Percentiles rank a stretch among this genome's conserved stretches.
These are phyloP conservation scores for Hypsizygus marmoreus DNA, from an alignment of 768 basidiomycete genomes.

Conservation along the genomic window DNA sequence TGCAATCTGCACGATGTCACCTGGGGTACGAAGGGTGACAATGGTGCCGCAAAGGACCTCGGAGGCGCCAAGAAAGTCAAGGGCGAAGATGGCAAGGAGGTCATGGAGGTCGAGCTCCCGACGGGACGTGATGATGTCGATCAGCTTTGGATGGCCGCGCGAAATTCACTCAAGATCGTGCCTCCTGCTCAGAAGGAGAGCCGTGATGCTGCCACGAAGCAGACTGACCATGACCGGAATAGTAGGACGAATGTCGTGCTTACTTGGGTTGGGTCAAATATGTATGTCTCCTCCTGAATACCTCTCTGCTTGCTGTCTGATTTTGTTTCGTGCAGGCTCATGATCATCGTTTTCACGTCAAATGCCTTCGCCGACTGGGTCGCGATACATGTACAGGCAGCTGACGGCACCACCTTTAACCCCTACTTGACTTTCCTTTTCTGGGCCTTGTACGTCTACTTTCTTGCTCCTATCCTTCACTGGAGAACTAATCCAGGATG, in stretches of 20 bases:
- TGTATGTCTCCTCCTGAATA: constrained; percentile 46
- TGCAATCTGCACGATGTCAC: constrained; percentile 90
- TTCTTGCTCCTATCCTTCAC: neutral
- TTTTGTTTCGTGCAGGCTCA: constrained; percentile 40
- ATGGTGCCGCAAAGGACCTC: constrained; percentile 83
- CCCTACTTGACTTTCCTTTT: constrained; percentile 89
- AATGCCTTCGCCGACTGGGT: constrained; percentile 78
- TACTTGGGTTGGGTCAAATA: constrained; percentile 83
- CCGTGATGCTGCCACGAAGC: constrained; percentile 85
- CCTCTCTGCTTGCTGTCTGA: constrained; percentile 11
- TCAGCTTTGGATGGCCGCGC: constrained; percentile 80
- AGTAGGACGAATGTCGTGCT: constrained; percentile 85
- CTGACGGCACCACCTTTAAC: constrained; percentile 66
- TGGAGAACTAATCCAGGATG: neutral
- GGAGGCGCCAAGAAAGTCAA: constrained; percentile 90
- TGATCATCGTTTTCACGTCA: constrained; percentile 79
- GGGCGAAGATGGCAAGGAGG: constrained; percentile 79
- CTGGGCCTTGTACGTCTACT: constrained; percentile 29
- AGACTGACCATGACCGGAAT: constrained; percentile 83
- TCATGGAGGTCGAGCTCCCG: constrained; percentile 85
- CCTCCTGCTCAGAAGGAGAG: constrained; percentile 77
- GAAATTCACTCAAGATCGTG: constrained; percentile 65
- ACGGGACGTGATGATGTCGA: constrained; percentile 87
- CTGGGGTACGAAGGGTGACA: constrained; percentile 94
- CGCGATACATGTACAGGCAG: constrained; percentile 50